Evolutionary conservation across 208 protist species (phyloP), one percentile per base, ranked within the genome.

Genomic region (Leishmania tarentolae): DNA sequence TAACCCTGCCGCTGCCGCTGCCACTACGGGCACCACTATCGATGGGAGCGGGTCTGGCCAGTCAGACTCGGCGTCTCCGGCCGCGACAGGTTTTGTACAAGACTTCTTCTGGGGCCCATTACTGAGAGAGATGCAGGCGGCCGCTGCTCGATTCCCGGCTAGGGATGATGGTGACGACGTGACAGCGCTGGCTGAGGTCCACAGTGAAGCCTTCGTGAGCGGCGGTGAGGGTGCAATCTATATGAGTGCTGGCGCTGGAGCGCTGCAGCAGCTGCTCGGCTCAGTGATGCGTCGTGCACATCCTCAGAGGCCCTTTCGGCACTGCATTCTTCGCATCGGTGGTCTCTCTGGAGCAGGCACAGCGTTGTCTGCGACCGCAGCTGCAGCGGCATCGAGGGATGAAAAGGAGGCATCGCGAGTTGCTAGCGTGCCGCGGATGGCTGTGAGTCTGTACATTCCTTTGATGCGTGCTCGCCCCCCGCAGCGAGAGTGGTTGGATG

Each of bases 381-480:
- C 42, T 0, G 21, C 61, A 80, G 31, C 42, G 21, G 44, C 68
- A n/a, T 40, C 40, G 28, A 74, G 40, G 24, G 50, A 53, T 63
- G 28, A n/a, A 57, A n/a, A 56, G 28, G 7, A 31, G 78, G 81
- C 52, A 53, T 75, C 3, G 83, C 84, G 44, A 53, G 86, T 79
- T 50, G 83, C 78, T 11, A 57, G 81, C 8, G 82, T 93, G 61
- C 92, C 93, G 1, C 90, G 66, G 66, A 91, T 96, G 78, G 86
- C 88, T 57, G 92, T 96, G 31, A 90, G 84, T 68, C 50, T 97
- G 57, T 97, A 94, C 86, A 65, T 73, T 8, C 91, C 89, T 35
- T 47, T 96, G 50, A 66, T 92, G 79, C 74, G 69, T 28, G 90
- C 87, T n/a, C 9, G 21, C 40, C 56, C 44, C 31, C 89, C 75